A percentile compares a stretch with the other conserved stretches of the same genome.
phyloP scores from a whole-genome alignment of 768 basidiomycete species.

The Pleurotus citrinopileatus region DNA sequence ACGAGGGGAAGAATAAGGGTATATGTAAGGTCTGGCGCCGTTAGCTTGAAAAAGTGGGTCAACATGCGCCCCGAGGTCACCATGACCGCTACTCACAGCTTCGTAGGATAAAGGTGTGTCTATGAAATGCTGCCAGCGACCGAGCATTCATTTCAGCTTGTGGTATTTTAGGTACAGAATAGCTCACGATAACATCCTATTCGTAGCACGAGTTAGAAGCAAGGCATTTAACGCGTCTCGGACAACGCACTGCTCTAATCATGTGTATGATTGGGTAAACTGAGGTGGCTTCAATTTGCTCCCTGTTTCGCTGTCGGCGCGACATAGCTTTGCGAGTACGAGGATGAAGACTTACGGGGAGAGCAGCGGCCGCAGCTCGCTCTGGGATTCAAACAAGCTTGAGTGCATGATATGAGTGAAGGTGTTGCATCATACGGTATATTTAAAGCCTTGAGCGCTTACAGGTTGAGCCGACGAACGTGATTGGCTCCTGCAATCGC shows the following conservation, averaged over 20 bases:
- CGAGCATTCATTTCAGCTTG: not conserved
- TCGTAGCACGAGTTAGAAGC: slow-evolving; percentile 10
- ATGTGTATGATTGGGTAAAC: slow-evolving; percentile 84
- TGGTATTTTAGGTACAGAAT: not conserved
- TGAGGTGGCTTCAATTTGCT: slow-evolving; percentile 52
- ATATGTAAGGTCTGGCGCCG: slow-evolving; percentile 86
- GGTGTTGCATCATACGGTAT: slow-evolving; percentile 3
- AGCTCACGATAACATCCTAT: slow-evolving; percentile 62
- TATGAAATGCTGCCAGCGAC: slow-evolving; percentile 23
- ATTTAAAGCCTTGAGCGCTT: not conserved
- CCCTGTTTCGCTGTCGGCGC: slow-evolving; percentile 25
- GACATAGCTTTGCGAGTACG: slow-evolving; percentile 8
- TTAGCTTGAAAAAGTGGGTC: slow-evolving; percentile 44
- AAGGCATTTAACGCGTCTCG: slow-evolving; percentile 5
- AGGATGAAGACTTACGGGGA: slow-evolving; percentile 29
- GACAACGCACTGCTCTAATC: slow-evolving; percentile 55
- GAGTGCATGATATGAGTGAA: slow-evolving; percentile 6
- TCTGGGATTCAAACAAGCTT: slow-evolving; percentile 35
- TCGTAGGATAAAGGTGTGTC: slow-evolving; percentile 86
- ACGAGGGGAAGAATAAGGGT: slow-evolving; percentile 84
- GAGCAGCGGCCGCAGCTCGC: slow-evolving; percentile 42
- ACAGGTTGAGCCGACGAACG: slow-evolving; percentile 16
- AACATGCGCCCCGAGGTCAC: not conserved
- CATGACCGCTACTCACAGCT: slow-evolving; percentile 46
- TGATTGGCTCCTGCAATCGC: slow-evolving; percentile 17